Evolutionary conservation across 345 rosid genomes (phyloP), one percentile per base, ranked within the genome.

Genomic region (Clarkia xantiana): DNA sequence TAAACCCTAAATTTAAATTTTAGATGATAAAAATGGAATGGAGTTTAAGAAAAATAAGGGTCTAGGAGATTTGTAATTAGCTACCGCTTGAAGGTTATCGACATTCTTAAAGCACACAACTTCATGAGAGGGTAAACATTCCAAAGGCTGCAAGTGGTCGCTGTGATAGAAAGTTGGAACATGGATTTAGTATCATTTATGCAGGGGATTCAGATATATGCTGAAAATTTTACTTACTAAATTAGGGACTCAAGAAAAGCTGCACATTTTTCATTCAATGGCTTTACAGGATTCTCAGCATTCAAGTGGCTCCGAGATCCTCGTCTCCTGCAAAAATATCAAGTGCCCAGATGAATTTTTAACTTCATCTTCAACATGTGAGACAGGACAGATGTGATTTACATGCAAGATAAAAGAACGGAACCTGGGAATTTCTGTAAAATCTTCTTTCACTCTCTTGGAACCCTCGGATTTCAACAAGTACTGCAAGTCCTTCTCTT

Each of bases 91-190:
- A 71, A 91, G 98, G 44, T 68, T 70, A 51, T 73, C 71, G 19
- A 72, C 93, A 69, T 72, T 61, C 62, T 75, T 78, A 74, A 81
- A 91, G 76, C 96, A 91, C 62, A 81, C 54, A 51, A 79, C 68
- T 67, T 86, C 98, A 44, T 86, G 80, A 52, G 76, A 76, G 59
- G 82, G 71, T 43, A 61, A 14, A 63, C 75, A 70, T 70, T 91
- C 96, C 67, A 75, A 57, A 12, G 98, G 94, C 71, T 57, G 77
- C 93, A 91, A 65, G 54, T 73, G 61, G 59, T 76, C 78, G 69
- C 96, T 86, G 76, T 61, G 52, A 36, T 14, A 44, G 34, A 23
- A 45, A 59, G 40, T 44, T 54, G 18, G 18, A 10, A 23, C 47
- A n/a, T 11, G 15, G n/a, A 19, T 29, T 29, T 10, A 29, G 7